These are phyloP conservation scores for Chaetoscypha palmicola DNA, from an alignment of 2,329 filamentous ascomycete genomes.

Conservation along the genomic window DNA sequence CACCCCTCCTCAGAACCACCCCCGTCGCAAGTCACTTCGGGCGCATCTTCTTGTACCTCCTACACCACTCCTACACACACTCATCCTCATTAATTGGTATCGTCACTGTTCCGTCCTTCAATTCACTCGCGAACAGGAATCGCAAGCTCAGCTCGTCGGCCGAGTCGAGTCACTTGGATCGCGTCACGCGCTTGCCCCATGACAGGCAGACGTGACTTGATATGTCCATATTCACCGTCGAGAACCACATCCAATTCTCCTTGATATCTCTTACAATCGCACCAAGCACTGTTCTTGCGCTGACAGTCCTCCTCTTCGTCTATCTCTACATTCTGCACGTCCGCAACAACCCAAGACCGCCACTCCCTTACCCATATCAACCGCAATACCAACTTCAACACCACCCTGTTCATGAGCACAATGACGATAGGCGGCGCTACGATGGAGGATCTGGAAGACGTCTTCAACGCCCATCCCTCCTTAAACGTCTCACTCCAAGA, in stretches of 20 bases:
- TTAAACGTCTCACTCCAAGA: slow-evolving; percentile 54
- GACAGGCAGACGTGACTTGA: slow-evolving; percentile 16
- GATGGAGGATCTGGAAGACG: slow-evolving; percentile 40
- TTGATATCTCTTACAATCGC: slow-evolving; percentile 29
- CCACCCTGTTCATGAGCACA: not conserved
- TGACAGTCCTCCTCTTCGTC: slow-evolving; percentile 23
- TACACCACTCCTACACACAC: not conserved
- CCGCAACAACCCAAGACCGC: slow-evolving; percentile 22
- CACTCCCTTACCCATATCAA: slow-evolving; percentile 8
- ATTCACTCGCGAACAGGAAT: not conserved
- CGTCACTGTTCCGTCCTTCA: not conserved
- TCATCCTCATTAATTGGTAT: not conserved
- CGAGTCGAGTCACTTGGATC: not conserved
- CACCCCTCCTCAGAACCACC: not conserved
- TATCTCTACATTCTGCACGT: slow-evolving; percentile 29
- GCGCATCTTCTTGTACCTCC: not conserved
- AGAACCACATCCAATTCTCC: slow-evolving; percentile 29
- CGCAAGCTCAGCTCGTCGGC: not conserved
- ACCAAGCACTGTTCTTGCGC: slow-evolving; percentile 25
- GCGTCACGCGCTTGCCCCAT: not conserved
- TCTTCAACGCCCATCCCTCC: slow-evolving; percentile 52
- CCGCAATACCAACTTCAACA: slow-evolving; percentile 4
- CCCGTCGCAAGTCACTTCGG: not conserved
- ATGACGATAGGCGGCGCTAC: slow-evolving; percentile 23
- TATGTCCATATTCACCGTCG: slow-evolving; percentile 28